Base-by-base conservation (phyloP, 73 alveolate genomes). In the Diophrys appendiculata region DNA sequence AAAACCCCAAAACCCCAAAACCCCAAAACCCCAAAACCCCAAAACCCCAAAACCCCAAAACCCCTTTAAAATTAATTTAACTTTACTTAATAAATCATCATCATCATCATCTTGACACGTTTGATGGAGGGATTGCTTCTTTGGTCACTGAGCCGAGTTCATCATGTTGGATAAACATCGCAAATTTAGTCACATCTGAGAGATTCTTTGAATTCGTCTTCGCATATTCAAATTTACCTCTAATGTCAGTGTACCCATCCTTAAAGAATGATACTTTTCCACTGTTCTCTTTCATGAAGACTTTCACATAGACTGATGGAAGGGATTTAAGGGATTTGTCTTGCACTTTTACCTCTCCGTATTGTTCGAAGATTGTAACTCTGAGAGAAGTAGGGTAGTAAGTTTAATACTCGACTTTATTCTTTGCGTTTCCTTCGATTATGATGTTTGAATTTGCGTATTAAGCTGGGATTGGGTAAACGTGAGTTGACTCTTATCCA, bases 171-270 rank as follows among this genome's bases (percentile, higher is more conserved):
- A 96, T 91, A 68, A 96, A 80, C 11, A 96, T 81, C 26, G 97
- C 92, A 78, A 94, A 96, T 86, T 87, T 93, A 25, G 88, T 65
- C 24, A 96, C 96, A 68, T 80, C 76, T 65, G 85, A 81, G 52
- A 96, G 75, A 34, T 78, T 69, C 72, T 77, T 81, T 52, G 92
- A 83, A 68, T 81, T 88, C 23, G 89, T 77, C 53, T 90, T 76
- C n/a, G 96, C 97, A 56, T 85, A 78, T 29, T 77, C 93, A 33
- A 85, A 85, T 75, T 85, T 85, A 52, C 93, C 93, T 73, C 81
- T 93, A 55, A 96, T 67, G 84, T 96, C 99, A 27, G 98, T 96
- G 85, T 90, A 96, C 26, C 99, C 99, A 76, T 96, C 99, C 77
- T 93, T 95, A 78, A 86, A 95, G 93, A 93, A 96, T 78, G 65